These are phyloP conservation scores for Sinapis alba DNA, from an alignment of 441 rosid genomes.

Conservation along the genomic window DNA sequence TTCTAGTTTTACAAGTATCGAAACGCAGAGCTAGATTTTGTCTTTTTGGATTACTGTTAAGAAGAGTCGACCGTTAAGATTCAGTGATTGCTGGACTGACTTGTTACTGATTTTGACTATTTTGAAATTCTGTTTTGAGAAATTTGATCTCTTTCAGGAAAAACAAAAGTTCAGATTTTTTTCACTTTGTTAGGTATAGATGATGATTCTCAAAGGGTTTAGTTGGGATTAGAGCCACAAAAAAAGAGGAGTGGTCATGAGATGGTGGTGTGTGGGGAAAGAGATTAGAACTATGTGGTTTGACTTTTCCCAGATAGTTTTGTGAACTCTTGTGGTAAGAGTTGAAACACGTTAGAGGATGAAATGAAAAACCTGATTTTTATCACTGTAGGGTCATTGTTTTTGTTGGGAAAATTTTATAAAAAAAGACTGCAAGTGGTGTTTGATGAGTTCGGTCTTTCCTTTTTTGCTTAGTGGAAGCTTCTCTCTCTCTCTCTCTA, in stretches of 20 bases:
- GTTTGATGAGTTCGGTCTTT: neutral
- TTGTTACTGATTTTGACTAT: neutral
- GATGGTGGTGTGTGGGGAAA: slow-evolving; percentile 13
- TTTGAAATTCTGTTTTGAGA: neutral
- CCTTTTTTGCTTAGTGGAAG: slow-evolving; percentile 9
- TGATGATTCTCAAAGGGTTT: slow-evolving; percentile 18
- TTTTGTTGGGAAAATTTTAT: slow-evolving; percentile 11
- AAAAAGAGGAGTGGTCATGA: neutral
- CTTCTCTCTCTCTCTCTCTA: slow-evolving; percentile 16
- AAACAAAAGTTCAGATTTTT: neutral
- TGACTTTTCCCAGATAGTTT: slow-evolving; percentile 33
- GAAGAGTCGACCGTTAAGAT: slow-evolving; percentile 31
- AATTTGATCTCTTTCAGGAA: neutral
- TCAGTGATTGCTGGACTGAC: slow-evolving; percentile 6
- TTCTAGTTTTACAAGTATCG: neutral
- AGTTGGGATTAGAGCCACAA: slow-evolving; percentile 21
- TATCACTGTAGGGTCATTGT: slow-evolving; percentile 28
- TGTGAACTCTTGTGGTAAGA: slow-evolving; percentile 19
- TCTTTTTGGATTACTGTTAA: neutral
- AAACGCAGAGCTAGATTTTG: neutral
- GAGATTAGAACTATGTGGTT: slow-evolving; percentile 24
- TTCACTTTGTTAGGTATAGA: neutral
- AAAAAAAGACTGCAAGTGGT: slow-evolving; percentile 19
- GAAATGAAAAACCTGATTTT: slow-evolving; percentile 1
- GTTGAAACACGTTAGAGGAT: slow-evolving; percentile 15